Conservation (phyloP, 441 rosid species). For the Populus trichocarpa region DNA sequence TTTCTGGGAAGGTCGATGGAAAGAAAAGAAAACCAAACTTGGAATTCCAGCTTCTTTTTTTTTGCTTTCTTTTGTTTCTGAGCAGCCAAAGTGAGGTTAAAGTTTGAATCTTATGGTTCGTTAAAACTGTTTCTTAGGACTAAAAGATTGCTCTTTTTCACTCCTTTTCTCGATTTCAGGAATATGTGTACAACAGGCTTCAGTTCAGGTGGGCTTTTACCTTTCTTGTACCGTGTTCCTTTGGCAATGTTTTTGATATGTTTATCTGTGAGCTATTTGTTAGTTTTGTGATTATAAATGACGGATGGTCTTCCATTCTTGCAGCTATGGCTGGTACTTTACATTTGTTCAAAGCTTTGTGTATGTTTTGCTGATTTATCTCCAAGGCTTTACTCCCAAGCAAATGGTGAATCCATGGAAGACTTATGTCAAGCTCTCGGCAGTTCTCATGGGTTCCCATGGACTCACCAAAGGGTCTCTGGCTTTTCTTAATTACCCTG, state of each 20-base stretch:
- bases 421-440: constrained; percentile 89
- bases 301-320: constrained; percentile 7
- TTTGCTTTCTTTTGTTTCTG: neutral
- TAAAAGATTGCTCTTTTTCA: neutral
- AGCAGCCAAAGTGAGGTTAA: neutral
- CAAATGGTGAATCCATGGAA: constrained; percentile 92
- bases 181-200: constrained; percentile 87
- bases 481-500: constrained; percentile 93
- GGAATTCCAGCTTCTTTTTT: neutral
- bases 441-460: constrained; percentile 92
- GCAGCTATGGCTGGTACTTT: constrained; percentile 94
- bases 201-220: constrained; percentile 55
- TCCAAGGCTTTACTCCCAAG: constrained; percentile 78
- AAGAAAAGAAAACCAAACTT: neutral
- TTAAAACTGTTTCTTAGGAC: neutral
- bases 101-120: neutral
- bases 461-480: constrained; percentile 91
- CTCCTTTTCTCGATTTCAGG: constrained; percentile 39
- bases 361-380: constrained; percentile 60
- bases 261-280: neutral
- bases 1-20: constrained; percentile 10
- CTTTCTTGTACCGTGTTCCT: neutral
- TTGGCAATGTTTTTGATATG: neutral
- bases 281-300: neutral
- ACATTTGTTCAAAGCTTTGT: constrained; percentile 87